Conservation (phyloP, 129 eudicot species). For the Gnaphalium uliginosum region DNA sequence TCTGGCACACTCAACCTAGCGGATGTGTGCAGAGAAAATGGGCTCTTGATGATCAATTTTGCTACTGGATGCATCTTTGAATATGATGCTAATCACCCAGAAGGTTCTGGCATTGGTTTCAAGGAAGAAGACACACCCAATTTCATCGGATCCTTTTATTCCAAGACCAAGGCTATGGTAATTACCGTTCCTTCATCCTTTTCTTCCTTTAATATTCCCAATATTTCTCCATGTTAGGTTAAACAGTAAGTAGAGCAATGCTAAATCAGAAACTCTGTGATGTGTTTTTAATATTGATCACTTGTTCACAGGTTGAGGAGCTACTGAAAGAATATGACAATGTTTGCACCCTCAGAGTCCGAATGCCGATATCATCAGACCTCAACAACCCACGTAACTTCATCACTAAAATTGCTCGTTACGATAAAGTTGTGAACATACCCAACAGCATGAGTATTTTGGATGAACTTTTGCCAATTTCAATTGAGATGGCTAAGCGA, state of each 20-base stretch:
- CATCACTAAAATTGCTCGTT: slow-evolving; percentile 84
- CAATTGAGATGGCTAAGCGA: slow-evolving; percentile 94
- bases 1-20: slow-evolving; percentile 83
- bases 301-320: slow-evolving; percentile 64
- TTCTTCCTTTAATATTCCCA: neutral
- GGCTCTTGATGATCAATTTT: slow-evolving; percentile 80
- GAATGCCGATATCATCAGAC: slow-evolving; percentile 98
- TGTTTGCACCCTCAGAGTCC: slow-evolving; percentile 91
- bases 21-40: slow-evolving; percentile 84
- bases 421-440: slow-evolving; percentile 84
- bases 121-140: slow-evolving; percentile 96
- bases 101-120: slow-evolving; percentile 93
- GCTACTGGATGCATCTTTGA: slow-evolving; percentile 98
- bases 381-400: slow-evolving; percentile 96
- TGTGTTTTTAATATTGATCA: neutral
- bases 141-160: slow-evolving; percentile 87
- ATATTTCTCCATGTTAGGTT: neutral
- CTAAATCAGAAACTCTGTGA: neutral
- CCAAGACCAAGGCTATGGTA: slow-evolving; percentile 99
- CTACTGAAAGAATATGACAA: slow-evolving; percentile 82
- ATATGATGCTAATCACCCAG: slow-evolving; percentile 79
- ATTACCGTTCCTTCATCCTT: neutral
- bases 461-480: slow-evolving; percentile 92
- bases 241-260: neutral
- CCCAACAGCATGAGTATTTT: slow-evolving; percentile 98